A percentile compares a stretch with the other conserved stretches of the same genome.
Evolutionary conservation across 345 rosid species (phyloP).

Genomic region (Kandelia obovata): DNA sequence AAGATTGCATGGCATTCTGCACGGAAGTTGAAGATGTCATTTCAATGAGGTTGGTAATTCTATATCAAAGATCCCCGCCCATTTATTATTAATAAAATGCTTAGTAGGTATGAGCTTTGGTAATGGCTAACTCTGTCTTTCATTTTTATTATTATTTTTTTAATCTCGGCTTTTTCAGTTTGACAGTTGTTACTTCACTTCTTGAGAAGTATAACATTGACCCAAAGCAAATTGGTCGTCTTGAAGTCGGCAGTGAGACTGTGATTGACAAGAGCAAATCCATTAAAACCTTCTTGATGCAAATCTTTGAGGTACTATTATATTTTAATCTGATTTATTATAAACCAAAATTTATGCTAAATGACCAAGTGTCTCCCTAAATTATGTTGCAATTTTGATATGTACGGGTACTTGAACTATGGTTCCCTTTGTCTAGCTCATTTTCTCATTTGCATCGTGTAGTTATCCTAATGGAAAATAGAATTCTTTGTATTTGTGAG

Average conservation of each 20-base stretch:
- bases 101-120: background rate
- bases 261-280: conserved; percentile 99
- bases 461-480: background rate
- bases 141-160: background rate
- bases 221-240: conserved; percentile 91
- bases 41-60: conserved; percentile 74
- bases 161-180: conserved; percentile 39
- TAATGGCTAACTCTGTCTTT: background rate
- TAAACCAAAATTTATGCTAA: background rate
- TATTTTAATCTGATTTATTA: background rate
- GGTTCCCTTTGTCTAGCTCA: background rate
- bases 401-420: background rate
- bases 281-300: conserved; percentile 98
- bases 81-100: conserved; percentile 2
- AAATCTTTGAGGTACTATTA: conserved; percentile 77
- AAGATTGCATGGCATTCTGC: conserved; percentile 95
- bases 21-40: conserved; percentile 98
- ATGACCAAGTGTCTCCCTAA: background rate
- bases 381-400: background rate
- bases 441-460: background rate
- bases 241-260: conserved; percentile 99
- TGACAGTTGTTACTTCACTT: conserved; percentile 81
- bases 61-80: background rate
- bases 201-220: conserved; percentile 88
- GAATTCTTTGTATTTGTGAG: background rate